Evolutionary conservation across 2,329 filamentous ascomycete species (phyloP).

Genomic region (Amesomyces nigricolor): DNA sequence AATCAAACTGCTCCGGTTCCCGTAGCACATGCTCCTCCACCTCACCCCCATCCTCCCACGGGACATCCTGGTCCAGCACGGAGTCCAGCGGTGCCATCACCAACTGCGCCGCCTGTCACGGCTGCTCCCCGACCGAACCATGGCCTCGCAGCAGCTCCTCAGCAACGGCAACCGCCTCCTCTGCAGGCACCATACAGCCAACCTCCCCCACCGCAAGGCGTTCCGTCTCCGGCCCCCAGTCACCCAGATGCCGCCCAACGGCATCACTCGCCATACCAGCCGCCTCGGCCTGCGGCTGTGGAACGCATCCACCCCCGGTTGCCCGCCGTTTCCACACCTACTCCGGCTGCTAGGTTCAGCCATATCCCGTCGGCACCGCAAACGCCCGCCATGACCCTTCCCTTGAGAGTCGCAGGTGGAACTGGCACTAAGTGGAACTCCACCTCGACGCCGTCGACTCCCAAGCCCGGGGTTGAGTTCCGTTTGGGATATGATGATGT

Average conservation of each 20-base stretch:
- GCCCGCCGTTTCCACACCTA: slow-evolving; percentile 16
- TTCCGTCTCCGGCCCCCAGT: slow-evolving; percentile 3
- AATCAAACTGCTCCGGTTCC: slow-evolving; percentile 23
- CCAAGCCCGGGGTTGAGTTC: slow-evolving; percentile 33
- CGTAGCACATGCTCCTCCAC: slow-evolving; percentile 18
- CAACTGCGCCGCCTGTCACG: slow-evolving; percentile 21
- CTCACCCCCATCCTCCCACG: slow-evolving; percentile 14
- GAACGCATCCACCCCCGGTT: slow-evolving; percentile 23
- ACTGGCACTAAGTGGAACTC: slow-evolving; percentile 55
- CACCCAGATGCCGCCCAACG: slow-evolving; percentile 15
- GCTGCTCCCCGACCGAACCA: slow-evolving; percentile 19
- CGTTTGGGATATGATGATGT: slow-evolving; percentile 31
- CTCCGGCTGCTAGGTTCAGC: slow-evolving; percentile 31
- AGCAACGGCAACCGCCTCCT: slow-evolving; percentile 15
- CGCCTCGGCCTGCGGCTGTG: slow-evolving; percentile 23
- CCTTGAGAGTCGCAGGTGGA: slow-evolving; percentile 20
- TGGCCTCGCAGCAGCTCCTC: slow-evolving; percentile 16
- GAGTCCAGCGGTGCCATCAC: slow-evolving; percentile 14
- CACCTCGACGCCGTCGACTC: slow-evolving; percentile 54
- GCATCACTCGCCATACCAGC: slow-evolving; percentile 29
- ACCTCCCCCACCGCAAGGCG: neutral
- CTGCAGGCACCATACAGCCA: slow-evolving; percentile 21
- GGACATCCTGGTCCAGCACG: slow-evolving; percentile 17
- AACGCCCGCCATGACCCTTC: slow-evolving; percentile 20
- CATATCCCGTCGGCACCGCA: slow-evolving; percentile 19